phyloP scores from a whole-genome alignment of 371 early-diverging fungal genomes.

The Fennellomyces sp. region DNA sequence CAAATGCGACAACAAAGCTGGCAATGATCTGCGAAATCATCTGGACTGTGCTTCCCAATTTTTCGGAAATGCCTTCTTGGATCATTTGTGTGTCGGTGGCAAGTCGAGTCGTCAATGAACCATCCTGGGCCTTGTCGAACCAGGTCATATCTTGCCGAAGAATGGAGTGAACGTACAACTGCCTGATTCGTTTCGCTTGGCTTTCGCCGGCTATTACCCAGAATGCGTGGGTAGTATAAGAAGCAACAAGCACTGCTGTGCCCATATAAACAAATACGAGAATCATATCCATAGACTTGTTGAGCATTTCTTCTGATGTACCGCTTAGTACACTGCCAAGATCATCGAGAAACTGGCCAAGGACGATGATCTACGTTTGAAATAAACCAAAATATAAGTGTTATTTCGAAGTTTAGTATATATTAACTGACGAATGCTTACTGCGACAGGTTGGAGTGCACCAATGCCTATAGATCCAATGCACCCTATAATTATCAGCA shows the following conservation, averaged over 20 bases:
- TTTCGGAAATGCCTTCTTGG: slow-evolving; percentile 86
- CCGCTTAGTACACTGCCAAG: slow-evolving; percentile 31
- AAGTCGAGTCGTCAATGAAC: slow-evolving; percentile 72
- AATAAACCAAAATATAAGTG: neutral
- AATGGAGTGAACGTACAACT: slow-evolving; percentile 64
- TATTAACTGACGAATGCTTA: slow-evolving; percentile 5
- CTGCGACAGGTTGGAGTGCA: slow-evolving; percentile 36
- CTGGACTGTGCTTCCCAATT: slow-evolving; percentile 74
- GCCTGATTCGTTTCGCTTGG: slow-evolving; percentile 52
- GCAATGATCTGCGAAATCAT: slow-evolving; percentile 46
- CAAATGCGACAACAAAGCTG: slow-evolving; percentile 55
- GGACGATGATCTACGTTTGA: slow-evolving; percentile 22
- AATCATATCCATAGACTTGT: slow-evolving; percentile 17
- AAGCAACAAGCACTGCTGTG: slow-evolving; percentile 12
- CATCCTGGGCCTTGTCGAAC: slow-evolving; percentile 75
- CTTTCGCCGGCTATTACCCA: slow-evolving; percentile 20
- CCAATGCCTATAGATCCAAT: slow-evolving; percentile 29
- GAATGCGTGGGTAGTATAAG: slow-evolving; percentile 13
- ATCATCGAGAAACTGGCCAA: slow-evolving; percentile 19
- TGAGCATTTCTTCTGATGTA: slow-evolving; percentile 14
- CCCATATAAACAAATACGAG: slow-evolving; percentile 20
- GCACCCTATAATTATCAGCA: slow-evolving; percentile 21
- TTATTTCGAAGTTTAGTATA: neutral
- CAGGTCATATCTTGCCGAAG: slow-evolving; percentile 81
- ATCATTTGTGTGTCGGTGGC: slow-evolving; percentile 74